Conservation (phyloP, 2,329 filamentous ascomycete genomes). For the Diplodia intermedia region DNA sequence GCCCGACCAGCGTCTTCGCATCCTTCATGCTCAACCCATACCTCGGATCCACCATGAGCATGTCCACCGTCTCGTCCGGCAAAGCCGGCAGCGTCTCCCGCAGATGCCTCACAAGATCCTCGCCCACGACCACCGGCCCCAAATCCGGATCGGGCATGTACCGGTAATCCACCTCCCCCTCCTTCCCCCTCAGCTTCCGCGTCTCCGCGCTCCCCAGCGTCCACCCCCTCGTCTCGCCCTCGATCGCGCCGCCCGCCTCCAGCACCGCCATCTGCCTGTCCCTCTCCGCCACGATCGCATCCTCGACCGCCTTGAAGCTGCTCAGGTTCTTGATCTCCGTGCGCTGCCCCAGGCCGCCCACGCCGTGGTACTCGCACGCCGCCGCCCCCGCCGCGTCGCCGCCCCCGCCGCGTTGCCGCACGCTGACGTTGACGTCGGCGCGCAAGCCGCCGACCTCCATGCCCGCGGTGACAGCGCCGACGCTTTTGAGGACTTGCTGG, state of each 20-base stretch:
- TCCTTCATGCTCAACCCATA: conserved; percentile 81
- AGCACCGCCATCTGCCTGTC: conserved; percentile 85
- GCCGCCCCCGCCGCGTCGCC: conserved; percentile 31
- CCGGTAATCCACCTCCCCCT: conserved; percentile 95
- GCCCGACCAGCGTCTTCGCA: conserved; percentile 75
- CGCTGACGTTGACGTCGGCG: conserved; percentile 94
- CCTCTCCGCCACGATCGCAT: conserved; percentile 89
- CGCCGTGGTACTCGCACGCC: conserved; percentile 58
- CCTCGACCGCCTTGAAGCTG: conserved; percentile 93
- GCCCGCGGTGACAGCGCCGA: conserved; percentile 84
- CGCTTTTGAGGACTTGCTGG: conserved; percentile 77
- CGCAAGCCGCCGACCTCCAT: conserved; percentile 93
- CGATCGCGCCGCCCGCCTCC: conserved; percentile 74
- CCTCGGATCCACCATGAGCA: conserved; percentile 61
- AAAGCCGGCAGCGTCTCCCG: conserved; percentile 68
- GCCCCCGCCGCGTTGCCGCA: conserved; percentile 61
- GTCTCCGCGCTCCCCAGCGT: conserved; percentile 84
- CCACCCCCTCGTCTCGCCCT: conserved; percentile 93
- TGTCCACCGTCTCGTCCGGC: conserved; percentile 73
- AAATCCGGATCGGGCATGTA: conserved; percentile 99
- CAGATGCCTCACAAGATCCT: conserved; percentile 72
- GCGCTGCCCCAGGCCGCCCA: conserved; percentile 75
- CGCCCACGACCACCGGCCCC: conserved; percentile 75
- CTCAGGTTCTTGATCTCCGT: conserved; percentile 98
- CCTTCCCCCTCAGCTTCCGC: conserved; percentile 82